Evolutionary conservation across 768 basidiomycete genomes (phyloP), one percentile per base, ranked within the genome.

Genomic region (Amanita rimosa): DNA sequence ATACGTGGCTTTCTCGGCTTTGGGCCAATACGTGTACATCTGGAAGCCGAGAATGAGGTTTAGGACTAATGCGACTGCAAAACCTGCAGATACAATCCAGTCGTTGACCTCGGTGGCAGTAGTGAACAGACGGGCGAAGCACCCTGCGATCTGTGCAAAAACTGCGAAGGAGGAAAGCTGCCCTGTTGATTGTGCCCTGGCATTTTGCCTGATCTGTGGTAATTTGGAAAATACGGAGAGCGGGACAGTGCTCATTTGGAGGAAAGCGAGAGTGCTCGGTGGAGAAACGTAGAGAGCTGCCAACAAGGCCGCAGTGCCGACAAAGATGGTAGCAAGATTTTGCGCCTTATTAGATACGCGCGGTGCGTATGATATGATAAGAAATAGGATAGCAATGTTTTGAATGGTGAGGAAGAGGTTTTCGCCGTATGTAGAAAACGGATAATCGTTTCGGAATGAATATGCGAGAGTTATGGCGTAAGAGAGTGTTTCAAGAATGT

Each of bases 341-440:
- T 53, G 52, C 8, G 24, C n/a, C 22, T 49, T 44, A 38, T 48
- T 48, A 8, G 48, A 44, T 45, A 52, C 65, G 4, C 64, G 57
- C 6, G 78, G 73, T 11, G 75, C 58, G 59, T 85, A 83, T 62
- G 69, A 68, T 44, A 93, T 74, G 64, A 95, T 95, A 56, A 94
- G 79, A 58, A 92, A 73, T 13, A 90, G 91, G 62, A 97, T 91
- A 67, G 87, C 52, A 56, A 84, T 71, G 69, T 95, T 92, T 65
- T 95, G 92, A 51, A 92, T 59, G 26, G 89, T 82, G 43, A 98
- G 75, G 78, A 97, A 97, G 49, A 93, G 62, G 70, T 95, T 97
- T 66, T 99, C 96, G 59, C 96, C 96, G 52, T 97, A 99, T 0
- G 96, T 97, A 16, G 89, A 91, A 72, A 97, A 96, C 0, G 96